Evolutionary conservation across 306 rosid genomes (phyloP), one percentile per base, ranked within the genome.

Genomic region (Corylus avellana): DNA sequence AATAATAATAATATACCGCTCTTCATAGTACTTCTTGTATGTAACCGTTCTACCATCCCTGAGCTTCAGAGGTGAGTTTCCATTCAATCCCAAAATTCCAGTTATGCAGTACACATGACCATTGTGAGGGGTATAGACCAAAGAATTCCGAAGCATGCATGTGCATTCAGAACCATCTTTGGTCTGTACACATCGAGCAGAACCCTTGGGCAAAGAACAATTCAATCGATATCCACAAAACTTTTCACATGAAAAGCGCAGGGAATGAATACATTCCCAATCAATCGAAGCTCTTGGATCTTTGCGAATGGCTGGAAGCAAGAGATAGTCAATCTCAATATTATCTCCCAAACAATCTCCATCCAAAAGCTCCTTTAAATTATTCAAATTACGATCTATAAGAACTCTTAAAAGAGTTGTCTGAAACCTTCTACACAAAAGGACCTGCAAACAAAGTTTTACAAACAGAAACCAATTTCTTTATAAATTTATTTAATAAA

Each of bases 51-150:
- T 80, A 44, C 92, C 96, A 70, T 70, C 64, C 63, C 76, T 77
- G 13, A 88, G 78, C 35, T 1, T 50, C 49, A 92, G 73, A 73
- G 5, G 56, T 5, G 98, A 92, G 77, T 86, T 91, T 55, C 90
- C 93, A 76, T 92, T 44, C 82, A 94, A 77, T 4, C 81, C 59
- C 85, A 78, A 70, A 54, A 71, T 56, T 77, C 70, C 85, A 55
- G 89, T 86, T 61, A 86, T 88, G 82, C 83, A 82, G 84, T 94
- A 94, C 39, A 85, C 70, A 49, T 35, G 14, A 48, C 77, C 90
- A 63, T 83, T 91, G 62, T 94, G 97, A 55, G 97, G 97, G 64
- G 93, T 89, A 77, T 10, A 90, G 3, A 94, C 89, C 86, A 94
- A 50, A 5, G 97, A 86, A 71, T 86, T 86, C 59, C 49, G 32